phyloP scores from a whole-genome alignment of 2,329 filamentous ascomycete genomes.

The Beauveria scarabaeidicola region DNA sequence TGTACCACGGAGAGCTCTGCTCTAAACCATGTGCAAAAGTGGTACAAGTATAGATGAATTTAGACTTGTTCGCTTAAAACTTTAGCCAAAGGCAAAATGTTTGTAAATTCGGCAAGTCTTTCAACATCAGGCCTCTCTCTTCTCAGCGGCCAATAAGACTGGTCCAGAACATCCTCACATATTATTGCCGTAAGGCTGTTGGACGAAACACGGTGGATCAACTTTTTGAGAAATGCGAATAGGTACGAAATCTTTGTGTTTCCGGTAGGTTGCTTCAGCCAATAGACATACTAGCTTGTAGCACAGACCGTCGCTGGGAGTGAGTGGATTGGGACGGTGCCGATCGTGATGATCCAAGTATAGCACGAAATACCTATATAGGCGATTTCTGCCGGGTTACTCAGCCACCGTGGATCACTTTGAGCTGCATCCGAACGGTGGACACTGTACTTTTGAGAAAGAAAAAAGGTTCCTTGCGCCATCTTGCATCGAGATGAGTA shows the following conservation, averaged over 20 bases:
- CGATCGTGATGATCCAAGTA: conserved; percentile 1
- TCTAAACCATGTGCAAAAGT: not conserved
- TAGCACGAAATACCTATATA: not conserved
- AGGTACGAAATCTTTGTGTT: not conserved
- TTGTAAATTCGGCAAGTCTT: not conserved
- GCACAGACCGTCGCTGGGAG: not conserved
- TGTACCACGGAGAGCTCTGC: not conserved
- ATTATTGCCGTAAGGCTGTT: no score
- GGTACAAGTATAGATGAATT: not conserved
- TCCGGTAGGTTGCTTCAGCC: not conserved
- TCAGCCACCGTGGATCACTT: not conserved
- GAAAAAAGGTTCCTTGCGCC: not conserved
- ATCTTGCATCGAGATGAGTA: not conserved
- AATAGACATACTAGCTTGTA: not conserved
- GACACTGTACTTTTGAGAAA: not conserved
- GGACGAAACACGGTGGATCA: not conserved
- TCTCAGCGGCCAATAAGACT: no score
- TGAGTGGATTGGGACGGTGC: not conserved
- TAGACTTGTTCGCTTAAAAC: not conserved
- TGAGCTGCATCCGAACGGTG: not conserved
- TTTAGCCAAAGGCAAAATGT: not conserved
- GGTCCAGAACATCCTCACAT: no score
- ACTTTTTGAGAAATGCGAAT: not conserved
- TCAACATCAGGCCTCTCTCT: not conserved
- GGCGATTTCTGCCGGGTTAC: not conserved